Base-by-base conservation (phyloP, 2,329 filamentous ascomycete species). In the Colletotrichum cuscutae region DNA sequence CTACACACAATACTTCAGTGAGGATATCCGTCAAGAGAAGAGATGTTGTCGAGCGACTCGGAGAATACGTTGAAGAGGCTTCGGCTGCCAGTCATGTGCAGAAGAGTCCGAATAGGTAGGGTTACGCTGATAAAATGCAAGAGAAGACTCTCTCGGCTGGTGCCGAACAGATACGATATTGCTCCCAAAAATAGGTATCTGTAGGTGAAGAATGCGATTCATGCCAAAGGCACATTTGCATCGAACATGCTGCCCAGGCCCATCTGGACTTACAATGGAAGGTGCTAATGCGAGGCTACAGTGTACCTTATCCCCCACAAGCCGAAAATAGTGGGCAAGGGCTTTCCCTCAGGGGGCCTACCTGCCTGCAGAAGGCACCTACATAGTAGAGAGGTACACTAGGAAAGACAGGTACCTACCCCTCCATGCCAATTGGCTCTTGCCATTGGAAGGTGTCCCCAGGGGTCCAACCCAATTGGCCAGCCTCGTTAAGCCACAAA, bases 401-500 rank as follows among this genome's bases (percentile, higher is more conserved):
- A 42, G 15, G 37, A 6, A 42, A 42, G 37, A 13, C 57, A 61
- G 68, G 68, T 56, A 62, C 11, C 22, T 53, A 63, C 65, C 69
- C 58, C 69, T 68, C 65, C 65, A 63, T 28, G 30, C 15, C 28
- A n/a, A 49, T n/a, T 49, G 22, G 15, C 8, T 30, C 60, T 26
- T 35, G 28, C 46, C n/a, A 35, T 7, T 12, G 26, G 28, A 15
- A 49, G 19, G 12, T 6, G 35, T 7, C 52, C 52, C 19, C 13
- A 49, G 15, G 42, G 49, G n/a, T 32, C 46, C 32, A 22, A 69
- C 32, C 49, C 32, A 26, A 69, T 46, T 65, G 65, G 59, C 59
- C 46, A 72, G 70, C 70, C 70, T 72, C 35, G 66, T 72, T 46
- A 70, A 70, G 70, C 65, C 65, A 70, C 60, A 65, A 69, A 67